Base-by-base conservation (phyloP, 352 stramenopile species). In the Pythium pyrilobum region DNA sequence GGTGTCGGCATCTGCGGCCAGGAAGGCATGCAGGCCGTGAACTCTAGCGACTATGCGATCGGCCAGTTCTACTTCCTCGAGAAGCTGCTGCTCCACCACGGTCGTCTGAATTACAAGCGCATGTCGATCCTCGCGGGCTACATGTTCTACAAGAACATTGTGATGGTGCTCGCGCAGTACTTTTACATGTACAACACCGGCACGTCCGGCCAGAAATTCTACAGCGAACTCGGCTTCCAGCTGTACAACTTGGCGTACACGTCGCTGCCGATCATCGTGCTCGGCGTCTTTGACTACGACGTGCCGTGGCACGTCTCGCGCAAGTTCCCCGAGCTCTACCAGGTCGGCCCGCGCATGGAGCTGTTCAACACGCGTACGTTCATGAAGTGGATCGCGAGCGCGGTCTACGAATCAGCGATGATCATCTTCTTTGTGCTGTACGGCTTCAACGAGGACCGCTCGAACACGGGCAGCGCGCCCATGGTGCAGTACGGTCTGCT, bases 61-160 rank as follows among this genome's bases (percentile, higher is more conserved):
- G 93, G 81, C 13, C 96, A 99, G 70, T 99, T 99, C 60, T 83
- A 69, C 92, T 97, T 82, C 48, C 66, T 99, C 20, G 75, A 97
- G 69, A 77, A 89, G 55, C 81, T 99, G 6, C 59, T 99, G 50
- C 72, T 99, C 34, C 92, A 98, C 56, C 97, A 99, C 66, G 97
- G 97, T 13, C 85, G 97, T 28, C 92, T 96, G 80, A 98, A 98
- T 71, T 99, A 99, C 66, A 91, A 95, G 57, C 93, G 97, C 41
- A 96, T 98, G 70, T 84, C 81, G 23, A 93, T 90, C 46, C 74
- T 98, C 20, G 83, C 97, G 20, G 79, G 97, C 6, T 99, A 98
- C 67, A 97, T 98, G 59, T 99, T 99, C 66, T 99, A 99, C 89
- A 98, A 99, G 69, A 99, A 99, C 71, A 95, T 98, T 53, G 72